Conservation (phyloP, 106 monocot genomes). For the Allium cepa region DNA sequence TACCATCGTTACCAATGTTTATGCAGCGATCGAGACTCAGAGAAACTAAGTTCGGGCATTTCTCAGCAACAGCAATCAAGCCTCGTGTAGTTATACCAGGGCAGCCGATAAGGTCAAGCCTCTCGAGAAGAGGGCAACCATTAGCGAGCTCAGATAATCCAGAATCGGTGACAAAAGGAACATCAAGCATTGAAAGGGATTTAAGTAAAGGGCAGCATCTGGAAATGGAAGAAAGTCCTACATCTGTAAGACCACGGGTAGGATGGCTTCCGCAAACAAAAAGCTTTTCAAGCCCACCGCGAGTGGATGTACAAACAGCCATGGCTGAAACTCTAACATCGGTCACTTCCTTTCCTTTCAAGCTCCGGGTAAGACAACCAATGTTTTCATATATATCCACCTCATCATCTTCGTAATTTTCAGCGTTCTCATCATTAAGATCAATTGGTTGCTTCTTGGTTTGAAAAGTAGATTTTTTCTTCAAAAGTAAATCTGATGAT, state of each 20-base stretch:
- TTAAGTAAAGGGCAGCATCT: constrained; percentile 50
- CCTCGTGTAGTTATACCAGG: constrained; percentile 64
- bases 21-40: constrained; percentile 49
- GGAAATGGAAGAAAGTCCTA: constrained; percentile 47
- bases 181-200: constrained; percentile 44
- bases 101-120: constrained; percentile 54
- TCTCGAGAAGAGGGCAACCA: constrained; percentile 64
- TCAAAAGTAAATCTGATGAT: constrained; percentile 3
- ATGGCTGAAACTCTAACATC: constrained; percentile 57
- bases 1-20: constrained; percentile 44
- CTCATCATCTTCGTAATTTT: constrained; percentile 13
- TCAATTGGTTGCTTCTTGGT: constrained; percentile 23
- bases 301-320: constrained; percentile 27
- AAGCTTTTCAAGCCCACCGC: constrained; percentile 49
- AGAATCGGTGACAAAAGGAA: constrained; percentile 46
- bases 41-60: constrained; percentile 52
- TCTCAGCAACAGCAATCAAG: constrained; percentile 56
- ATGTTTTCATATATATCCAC: constrained; percentile 7
- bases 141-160: constrained; percentile 50
- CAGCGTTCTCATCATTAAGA: constrained; percentile 22
- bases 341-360: constrained; percentile 61
- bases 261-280: constrained; percentile 41
- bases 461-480: not conserved
- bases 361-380: constrained; percentile 22
- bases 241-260: constrained; percentile 46